Evolutionary conservation across 139 green algal genomes (phyloP).

Genomic region (Coelastrella sp.): DNA sequence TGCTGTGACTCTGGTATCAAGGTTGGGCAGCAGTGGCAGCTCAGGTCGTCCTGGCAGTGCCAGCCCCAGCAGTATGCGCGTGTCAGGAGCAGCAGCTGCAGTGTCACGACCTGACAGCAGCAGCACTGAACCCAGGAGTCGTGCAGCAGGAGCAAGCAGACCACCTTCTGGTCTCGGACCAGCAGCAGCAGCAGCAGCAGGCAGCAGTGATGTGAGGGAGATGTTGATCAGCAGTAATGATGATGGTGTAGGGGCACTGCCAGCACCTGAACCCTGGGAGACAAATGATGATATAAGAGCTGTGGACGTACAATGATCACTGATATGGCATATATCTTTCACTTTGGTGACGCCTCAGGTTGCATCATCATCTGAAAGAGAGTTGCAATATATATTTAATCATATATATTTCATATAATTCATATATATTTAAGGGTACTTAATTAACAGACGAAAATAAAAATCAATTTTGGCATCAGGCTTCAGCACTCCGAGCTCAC

Average conservation of each 20-base stretch:
- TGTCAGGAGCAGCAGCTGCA: conserved; percentile 7
- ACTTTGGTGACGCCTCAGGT: no score
- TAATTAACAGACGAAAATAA: no score
- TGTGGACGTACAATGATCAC: no score
- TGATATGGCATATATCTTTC: no score
- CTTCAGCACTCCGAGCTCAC: no score
- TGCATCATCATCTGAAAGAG: no score
- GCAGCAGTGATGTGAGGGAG: background rate
- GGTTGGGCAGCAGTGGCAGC: background rate
- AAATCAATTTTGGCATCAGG: no score
- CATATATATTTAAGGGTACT: no score
- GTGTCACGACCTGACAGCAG: conserved; percentile 21
- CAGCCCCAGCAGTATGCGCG: conserved; percentile 15
- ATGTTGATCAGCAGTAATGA: background rate
- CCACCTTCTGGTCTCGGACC: background rate
- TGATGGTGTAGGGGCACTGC: background rate
- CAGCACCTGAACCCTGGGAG: conserved; percentile 20
- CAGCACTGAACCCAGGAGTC: background rate
- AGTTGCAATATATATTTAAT: no score
- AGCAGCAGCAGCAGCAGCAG: background rate
- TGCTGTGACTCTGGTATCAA: background rate
- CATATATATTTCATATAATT: no score
- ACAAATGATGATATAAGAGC: background rate
- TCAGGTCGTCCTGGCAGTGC: conserved; percentile 2
- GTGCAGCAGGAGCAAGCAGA: background rate